These are phyloP conservation scores for Rhododendron simsii DNA, from an alignment of 148 eudicot species.

Conservation along the genomic window DNA sequence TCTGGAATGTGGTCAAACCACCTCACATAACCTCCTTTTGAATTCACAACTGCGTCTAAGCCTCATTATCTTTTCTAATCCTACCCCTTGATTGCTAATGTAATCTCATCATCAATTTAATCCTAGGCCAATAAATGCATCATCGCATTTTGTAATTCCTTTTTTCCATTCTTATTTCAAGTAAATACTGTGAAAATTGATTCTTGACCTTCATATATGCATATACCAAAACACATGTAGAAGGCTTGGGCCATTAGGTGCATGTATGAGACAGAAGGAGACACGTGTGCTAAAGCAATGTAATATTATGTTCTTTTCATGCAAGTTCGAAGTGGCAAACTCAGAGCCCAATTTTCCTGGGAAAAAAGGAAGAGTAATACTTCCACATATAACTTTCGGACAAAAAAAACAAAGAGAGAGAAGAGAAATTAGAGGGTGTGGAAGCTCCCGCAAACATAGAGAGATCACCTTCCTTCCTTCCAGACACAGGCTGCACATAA, in stretches of 20 bases:
- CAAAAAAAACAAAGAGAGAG: background rate
- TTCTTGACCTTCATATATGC: background rate
- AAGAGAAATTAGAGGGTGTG: background rate
- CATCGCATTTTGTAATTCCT: background rate
- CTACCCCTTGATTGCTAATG: background rate
- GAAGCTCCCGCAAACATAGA: background rate
- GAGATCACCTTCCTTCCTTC: slow-evolving; percentile 78
- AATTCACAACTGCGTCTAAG: background rate
- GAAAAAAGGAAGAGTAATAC: background rate
- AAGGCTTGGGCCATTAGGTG: background rate
- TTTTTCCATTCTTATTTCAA: background rate
- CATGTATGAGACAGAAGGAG: no score
- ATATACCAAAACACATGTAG: background rate
- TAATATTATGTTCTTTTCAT: background rate
- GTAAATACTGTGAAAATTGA: background rate
- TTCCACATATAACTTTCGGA: no score
- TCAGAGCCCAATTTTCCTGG: background rate
- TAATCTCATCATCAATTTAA: no score
- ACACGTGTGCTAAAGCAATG: background rate
- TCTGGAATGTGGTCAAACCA: background rate
- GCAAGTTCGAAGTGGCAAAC: background rate
- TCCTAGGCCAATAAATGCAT: background rate
- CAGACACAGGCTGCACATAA: slow-evolving; percentile 90
- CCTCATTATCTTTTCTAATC: background rate
- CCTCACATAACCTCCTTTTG: background rate